Conservation (phyloP, 169 alveolate genomes). For the Plasmodium gaboni region DNA sequence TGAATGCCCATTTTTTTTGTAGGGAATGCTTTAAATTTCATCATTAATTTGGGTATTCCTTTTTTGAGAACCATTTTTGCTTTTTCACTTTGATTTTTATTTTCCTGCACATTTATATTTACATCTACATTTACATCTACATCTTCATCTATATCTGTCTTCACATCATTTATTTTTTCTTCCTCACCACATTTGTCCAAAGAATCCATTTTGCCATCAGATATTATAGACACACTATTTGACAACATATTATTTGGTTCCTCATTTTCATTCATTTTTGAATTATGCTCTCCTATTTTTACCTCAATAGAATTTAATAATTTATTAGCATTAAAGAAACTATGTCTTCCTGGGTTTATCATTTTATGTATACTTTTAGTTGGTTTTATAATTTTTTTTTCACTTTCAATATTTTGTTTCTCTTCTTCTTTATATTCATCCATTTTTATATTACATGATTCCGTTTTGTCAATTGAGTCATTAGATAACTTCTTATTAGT, state of each 20-base stretch:
- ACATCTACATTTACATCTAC: not conserved
- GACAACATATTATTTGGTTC: not conserved
- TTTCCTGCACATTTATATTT: not conserved
- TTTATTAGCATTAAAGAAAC: constrained; percentile 1
- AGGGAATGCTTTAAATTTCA: not conserved
- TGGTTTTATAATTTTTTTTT: not conserved
- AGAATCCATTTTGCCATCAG: not conserved
- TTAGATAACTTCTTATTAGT: too few species aligned
- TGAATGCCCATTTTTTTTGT: not conserved
- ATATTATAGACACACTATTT: not conserved
- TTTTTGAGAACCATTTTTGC: not conserved
- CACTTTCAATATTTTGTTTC: not conserved
- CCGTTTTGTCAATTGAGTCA: too few species aligned
- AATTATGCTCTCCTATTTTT: not conserved
- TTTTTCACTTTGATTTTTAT: not conserved
- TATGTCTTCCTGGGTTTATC: not conserved
- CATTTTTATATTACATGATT: not conserved
- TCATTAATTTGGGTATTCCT: not conserved
- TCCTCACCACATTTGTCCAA: not conserved
- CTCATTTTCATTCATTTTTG: not conserved
- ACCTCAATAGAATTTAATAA: not conserved
- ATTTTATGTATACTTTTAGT: not conserved
- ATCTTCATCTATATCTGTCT: not conserved
- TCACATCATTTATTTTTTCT: not conserved
- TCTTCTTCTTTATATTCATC: not conserved